Percentiles rank a stretch among this genome's conserved stretches.
These are phyloP conservation scores for Cyclocybe cylindracea DNA, from an alignment of 768 basidiomycete genomes.

Conservation along the genomic window DNA sequence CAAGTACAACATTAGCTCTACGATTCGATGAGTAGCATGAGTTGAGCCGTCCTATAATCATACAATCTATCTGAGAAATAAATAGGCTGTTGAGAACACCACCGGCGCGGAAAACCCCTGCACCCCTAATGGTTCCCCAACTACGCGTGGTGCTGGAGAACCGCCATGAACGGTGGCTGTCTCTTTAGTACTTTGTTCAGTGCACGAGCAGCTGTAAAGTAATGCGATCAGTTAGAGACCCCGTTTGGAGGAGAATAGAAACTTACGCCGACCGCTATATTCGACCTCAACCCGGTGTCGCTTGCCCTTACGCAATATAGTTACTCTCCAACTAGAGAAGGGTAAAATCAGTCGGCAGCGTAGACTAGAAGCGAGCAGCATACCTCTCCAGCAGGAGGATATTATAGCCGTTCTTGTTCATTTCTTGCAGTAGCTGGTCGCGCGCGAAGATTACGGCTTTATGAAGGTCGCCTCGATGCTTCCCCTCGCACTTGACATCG, in stretches of 20 bases:
- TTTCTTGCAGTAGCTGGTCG: constrained; percentile 60
- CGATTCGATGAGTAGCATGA: too few relatives aligned
- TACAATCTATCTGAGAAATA: too few relatives aligned
- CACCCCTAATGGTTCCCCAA: not conserved
- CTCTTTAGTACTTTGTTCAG: constrained; percentile 45
- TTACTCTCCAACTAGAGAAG: constrained; percentile 61
- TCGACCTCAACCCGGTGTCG: constrained; percentile 66
- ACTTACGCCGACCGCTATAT: constrained; percentile 65
- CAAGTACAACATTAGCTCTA: too few relatives aligned
- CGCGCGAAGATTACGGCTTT: constrained; percentile 64
- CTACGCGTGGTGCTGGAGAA: constrained; percentile 45
- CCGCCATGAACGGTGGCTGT: constrained; percentile 67
- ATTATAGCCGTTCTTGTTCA: constrained; percentile 59
- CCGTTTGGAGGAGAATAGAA: constrained; percentile 3
- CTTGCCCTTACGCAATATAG: constrained; percentile 62
- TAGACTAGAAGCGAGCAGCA: constrained; percentile 8
- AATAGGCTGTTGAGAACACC: not conserved
- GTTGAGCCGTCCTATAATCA: too few relatives aligned
- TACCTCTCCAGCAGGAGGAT: constrained; percentile 70
- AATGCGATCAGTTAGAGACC: constrained; percentile 7
- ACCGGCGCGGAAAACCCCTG: too few relatives aligned
- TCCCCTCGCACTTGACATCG: constrained; percentile 46
- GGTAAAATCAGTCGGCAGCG: constrained; percentile 4
- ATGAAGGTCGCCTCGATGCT: constrained; percentile 46
- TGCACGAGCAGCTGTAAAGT: constrained; percentile 50